phyloP scores from a whole-genome alignment of 2,329 filamentous ascomycete species.

The Colletotrichum australisinense region DNA sequence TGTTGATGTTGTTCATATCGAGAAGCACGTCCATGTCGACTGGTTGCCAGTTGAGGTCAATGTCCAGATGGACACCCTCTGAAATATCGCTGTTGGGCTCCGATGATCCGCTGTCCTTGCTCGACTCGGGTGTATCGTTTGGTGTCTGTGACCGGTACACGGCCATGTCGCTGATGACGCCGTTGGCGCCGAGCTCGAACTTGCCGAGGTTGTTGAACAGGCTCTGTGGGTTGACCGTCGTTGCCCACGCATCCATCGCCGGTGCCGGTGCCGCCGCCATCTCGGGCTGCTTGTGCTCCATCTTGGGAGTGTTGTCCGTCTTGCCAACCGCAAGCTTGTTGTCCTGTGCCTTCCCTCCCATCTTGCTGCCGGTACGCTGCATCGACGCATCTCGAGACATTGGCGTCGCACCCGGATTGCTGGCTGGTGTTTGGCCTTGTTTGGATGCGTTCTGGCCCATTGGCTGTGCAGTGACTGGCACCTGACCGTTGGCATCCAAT shows the following conservation, averaged over 20 bases:
- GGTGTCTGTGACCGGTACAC: slow-evolving; percentile 68
- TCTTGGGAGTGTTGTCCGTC: slow-evolving; percentile 39
- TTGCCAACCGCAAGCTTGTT: slow-evolving; percentile 44
- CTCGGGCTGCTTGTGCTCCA: slow-evolving; percentile 44
- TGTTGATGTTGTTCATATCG: slow-evolving; percentile 53
- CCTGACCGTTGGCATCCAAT: slow-evolving; percentile 61
- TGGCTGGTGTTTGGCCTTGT: slow-evolving; percentile 58
- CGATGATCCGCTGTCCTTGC: slow-evolving; percentile 68
- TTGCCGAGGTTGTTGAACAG: slow-evolving; percentile 54
- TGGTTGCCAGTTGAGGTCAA: slow-evolving; percentile 62
- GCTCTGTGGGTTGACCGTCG: slow-evolving; percentile 53
- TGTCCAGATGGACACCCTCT: slow-evolving; percentile 64
- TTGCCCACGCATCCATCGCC: slow-evolving; percentile 48
- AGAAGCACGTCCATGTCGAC: slow-evolving; percentile 59
- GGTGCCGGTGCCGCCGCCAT: slow-evolving; percentile 37
- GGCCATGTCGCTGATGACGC: slow-evolving; percentile 63
- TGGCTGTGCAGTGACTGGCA: slow-evolving; percentile 45
- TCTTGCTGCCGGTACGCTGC: slow-evolving; percentile 60
- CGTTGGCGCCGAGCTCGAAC: slow-evolving; percentile 55
- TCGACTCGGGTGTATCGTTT: slow-evolving; percentile 73
- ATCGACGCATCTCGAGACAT: slow-evolving; percentile 64
- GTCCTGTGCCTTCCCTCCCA: slow-evolving; percentile 54
- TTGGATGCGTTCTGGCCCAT: slow-evolving; percentile 59
- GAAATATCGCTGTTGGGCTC: slow-evolving; percentile 73
- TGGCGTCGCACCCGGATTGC: slow-evolving; percentile 56